Evolutionary conservation across 192 early-diverging fungal genomes (phyloP), one percentile per base, ranked within the genome.

Genomic region (Mortierella antarctica): DNA sequence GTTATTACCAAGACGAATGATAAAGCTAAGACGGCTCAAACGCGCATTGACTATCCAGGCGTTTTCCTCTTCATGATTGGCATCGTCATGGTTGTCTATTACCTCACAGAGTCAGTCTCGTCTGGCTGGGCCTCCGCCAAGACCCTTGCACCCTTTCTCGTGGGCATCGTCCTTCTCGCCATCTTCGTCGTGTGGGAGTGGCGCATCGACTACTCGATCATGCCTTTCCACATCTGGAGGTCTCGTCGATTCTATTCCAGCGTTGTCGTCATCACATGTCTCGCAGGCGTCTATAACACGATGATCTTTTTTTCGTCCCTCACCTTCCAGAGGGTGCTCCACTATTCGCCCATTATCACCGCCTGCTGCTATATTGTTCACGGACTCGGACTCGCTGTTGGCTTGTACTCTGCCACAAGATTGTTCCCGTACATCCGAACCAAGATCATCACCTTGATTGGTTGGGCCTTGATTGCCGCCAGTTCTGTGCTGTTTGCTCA

Each of bases 61-160:
- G 57, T 69, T 14, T 13, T 70, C 17, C 23, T 55, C 13, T 67
- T 70, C 13, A 77, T 55, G 4, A 31, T 57, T 45, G 66, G 74
- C 0, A 69, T 77, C 60, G 54, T 70, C 14, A 40, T 56, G 15
- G 12, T 77, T 11, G 70, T 77, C 60, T 77, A 64, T 45, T 61
- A 67, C 11, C 67, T 77, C 20, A 62, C 42, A 13, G 60, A 77
- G 41, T 60, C 62, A 10, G 61, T 56, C 49, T 41, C 55, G 21
- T 8, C 53, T 4, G 66, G 66, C 40, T 68, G 56, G 66, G 46
- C 11, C 11, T 14, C 54, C 23, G 66, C 66, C 6, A 23, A 41
- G 7, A 68, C 66, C 1, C 18, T 68, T 14, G 66, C 46, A 7
- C 66, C 66, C 17, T 14, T 68, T 1, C 0, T 69, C 39, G 48